A percentile compares a stretch with the other conserved stretches of the same genome.
phyloP scores from a whole-genome alignment of 2,329 filamentous ascomycete species.

The Trichoderma afroharzianum region DNA sequence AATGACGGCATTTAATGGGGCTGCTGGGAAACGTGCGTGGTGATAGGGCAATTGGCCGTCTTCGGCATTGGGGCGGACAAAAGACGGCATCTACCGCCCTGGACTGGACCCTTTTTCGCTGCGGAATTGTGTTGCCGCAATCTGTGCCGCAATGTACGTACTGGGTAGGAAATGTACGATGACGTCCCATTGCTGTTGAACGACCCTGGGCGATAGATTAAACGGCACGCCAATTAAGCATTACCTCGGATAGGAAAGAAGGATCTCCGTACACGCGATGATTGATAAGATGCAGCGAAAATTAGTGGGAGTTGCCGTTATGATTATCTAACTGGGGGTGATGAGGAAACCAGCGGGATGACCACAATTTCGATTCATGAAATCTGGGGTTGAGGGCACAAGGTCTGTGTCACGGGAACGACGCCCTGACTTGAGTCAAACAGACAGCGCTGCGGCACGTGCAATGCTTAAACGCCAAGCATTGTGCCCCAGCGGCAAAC shows the following conservation, averaged over 20 bases:
- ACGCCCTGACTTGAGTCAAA: not conserved
- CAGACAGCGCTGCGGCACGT: not conserved
- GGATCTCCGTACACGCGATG: not conserved
- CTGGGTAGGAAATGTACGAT: not conserved
- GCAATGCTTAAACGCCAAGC: not conserved
- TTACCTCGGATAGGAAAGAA: not conserved
- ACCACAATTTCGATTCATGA: not conserved
- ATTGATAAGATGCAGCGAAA: not conserved
- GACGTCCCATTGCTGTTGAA: not conserved
- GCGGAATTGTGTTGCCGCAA: not conserved
- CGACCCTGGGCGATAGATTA: not conserved
- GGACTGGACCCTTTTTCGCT: not conserved
- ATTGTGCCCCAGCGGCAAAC: not conserved
- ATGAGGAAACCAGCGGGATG: not conserved
- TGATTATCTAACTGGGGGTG: not conserved
- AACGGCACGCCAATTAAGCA: not conserved
- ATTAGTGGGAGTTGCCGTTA: not conserved
- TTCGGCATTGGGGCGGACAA: not conserved
- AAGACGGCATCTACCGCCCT: not conserved
- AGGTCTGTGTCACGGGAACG: not conserved
- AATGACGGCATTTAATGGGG: slow-evolving; percentile 1
- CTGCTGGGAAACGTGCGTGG: not conserved
- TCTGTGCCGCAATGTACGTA: not conserved
- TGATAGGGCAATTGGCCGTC: not conserved
- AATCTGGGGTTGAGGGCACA: not conserved